Evolutionary conservation across 805 yeast species (phyloP), one percentile per base, ranked within the genome.

Genomic region (Ogataea polymorpha): DNA sequence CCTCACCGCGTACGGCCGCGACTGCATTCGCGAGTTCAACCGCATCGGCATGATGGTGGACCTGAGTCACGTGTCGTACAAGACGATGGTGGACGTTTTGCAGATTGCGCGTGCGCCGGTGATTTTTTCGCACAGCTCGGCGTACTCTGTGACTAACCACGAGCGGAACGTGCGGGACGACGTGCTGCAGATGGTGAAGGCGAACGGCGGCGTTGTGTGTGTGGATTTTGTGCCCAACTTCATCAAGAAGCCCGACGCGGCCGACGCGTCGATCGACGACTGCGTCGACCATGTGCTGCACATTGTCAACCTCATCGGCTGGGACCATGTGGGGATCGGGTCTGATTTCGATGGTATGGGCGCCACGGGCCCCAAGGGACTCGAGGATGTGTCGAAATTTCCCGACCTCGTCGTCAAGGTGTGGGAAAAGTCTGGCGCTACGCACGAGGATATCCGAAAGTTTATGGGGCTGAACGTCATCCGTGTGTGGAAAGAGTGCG

Each of bases 41-140:
- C 60, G 80, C 42, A 49, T 74, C 9, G 79, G 80, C 2, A 71
- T 74, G 76, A 63, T 75, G 55, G 77, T 74, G 12, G 80, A 75
- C 48, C 55, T 75, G 26, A 65, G 74, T 17, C 80, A 75, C 55
- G 77, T 71, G 14, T 67, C 74, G 21, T 52, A 68, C 41, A 61
- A 72, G 48, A 74, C 79, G 2, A 74, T 74, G 79, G 24, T 58
- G 7, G 76, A 74, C 45, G 67, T 64, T 9, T 51, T 74, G 35
- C 59, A 55, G 10, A 54, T 67, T 1, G 55, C 76, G 2, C 45
- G 61, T 37, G 62, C 77, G 1, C 80, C 80, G 2, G 74, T 74
- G 2, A 65, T 75, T 6, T 74, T 70, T 52, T 69, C 76, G 2
- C 80, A 75, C 47, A 67, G 75, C 11, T 71, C 75, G 0, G 75